A percentile compares a stretch with the other conserved stretches of the same genome.
Conservation (phyloP, 2,329 filamentous ascomycete species). For the Sclerotinia nivalis region DNA sequence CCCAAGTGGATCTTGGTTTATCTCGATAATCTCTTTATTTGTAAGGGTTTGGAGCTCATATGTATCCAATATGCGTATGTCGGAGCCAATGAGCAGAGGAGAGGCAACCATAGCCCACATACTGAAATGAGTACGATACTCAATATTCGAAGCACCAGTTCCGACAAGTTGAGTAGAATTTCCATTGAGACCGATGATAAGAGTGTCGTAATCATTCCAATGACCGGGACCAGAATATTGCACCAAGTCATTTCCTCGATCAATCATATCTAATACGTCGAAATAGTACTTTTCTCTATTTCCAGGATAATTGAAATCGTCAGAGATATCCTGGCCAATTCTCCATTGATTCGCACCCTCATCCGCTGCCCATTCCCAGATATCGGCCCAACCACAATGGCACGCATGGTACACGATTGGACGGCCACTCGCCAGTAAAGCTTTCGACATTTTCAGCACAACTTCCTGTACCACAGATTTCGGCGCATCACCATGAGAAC, state of each 20-base stretch:
- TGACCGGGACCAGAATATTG: conserved; percentile 51
- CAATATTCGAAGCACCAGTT: conserved; percentile 31
- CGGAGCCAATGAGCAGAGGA: conserved; percentile 35
- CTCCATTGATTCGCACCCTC: conserved; percentile 50
- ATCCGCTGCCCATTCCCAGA: conserved; percentile 48
- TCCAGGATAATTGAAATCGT: conserved; percentile 36
- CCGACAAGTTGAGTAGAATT: conserved; percentile 47
- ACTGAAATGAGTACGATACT: conserved; percentile 38
- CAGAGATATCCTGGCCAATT: conserved; percentile 48
- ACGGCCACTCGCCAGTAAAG: conserved; percentile 42
- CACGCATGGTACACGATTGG: conserved; percentile 55
- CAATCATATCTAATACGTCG: conserved; percentile 46
- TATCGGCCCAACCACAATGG: conserved; percentile 48
- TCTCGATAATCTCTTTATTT: conserved; percentile 43
- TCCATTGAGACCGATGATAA: conserved; percentile 34
- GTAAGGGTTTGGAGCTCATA: conserved; percentile 32
- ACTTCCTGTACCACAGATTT: background rate
- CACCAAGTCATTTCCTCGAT: conserved; percentile 50
- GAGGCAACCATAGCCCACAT: conserved; percentile 34
- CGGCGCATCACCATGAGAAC: conserved; percentile 6
- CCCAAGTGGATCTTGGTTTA: conserved; percentile 41
- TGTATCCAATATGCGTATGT: conserved; percentile 26
- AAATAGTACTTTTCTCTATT: conserved; percentile 33
- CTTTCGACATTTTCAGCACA: conserved; percentile 19
- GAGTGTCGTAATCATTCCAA: conserved; percentile 47